phyloP scores from a whole-genome alignment of 768 basidiomycete species.

The Hericium rajendrae region DNA sequence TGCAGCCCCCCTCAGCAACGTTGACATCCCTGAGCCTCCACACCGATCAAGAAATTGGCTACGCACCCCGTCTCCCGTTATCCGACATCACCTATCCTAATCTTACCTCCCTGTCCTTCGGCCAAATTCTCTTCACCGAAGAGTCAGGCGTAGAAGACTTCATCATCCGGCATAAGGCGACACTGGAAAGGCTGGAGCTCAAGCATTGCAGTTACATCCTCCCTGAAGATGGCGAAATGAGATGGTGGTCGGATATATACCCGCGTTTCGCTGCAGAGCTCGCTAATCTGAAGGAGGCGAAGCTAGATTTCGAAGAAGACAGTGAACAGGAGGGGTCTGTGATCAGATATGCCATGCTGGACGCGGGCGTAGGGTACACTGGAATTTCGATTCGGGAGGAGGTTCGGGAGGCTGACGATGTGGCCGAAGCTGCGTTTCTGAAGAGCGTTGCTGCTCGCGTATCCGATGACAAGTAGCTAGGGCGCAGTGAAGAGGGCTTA shows the following conservation, averaged over 20 bases:
- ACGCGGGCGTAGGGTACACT: neutral
- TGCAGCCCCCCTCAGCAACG: neutral
- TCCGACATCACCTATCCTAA: neutral
- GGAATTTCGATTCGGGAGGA: neutral
- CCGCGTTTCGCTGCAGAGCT: neutral
- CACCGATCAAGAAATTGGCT: neutral
- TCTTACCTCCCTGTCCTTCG: neutral
- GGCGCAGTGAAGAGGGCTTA: too few species aligned
- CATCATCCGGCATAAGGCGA: neutral
- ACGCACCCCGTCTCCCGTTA: neutral
- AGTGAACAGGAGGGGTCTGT: neutral
- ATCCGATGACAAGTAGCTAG: too few species aligned
- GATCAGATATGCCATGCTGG: neutral
- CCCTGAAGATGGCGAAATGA: neutral
- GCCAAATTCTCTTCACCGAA: neutral
- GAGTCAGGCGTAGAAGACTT: slow-evolving; percentile 1
- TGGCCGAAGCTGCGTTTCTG: neutral
- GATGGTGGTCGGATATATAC: neutral
- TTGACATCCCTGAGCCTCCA: neutral
- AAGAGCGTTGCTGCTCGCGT: neutral
- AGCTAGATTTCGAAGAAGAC: neutral
- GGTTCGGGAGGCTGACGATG: neutral
- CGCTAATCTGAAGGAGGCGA: neutral
- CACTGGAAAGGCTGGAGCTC: neutral
- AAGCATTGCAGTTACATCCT: neutral